These are phyloP conservation scores for Cornus florida DNA, from an alignment of 148 eudicot genomes.

Conservation along the genomic window DNA sequence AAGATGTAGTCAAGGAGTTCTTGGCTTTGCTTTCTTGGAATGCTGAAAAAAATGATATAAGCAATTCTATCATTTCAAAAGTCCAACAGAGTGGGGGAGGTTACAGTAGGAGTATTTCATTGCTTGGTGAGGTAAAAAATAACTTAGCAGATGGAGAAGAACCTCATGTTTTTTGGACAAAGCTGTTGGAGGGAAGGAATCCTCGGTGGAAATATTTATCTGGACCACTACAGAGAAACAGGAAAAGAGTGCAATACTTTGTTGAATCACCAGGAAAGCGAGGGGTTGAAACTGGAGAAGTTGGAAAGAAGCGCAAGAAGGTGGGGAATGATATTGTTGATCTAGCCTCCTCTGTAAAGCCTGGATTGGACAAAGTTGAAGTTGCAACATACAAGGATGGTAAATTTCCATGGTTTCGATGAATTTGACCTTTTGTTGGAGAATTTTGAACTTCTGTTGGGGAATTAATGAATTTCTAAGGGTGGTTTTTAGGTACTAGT, in stretches of 20 bases:
- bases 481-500: neutral
- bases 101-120: constrained; percentile 43
- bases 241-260: constrained; percentile 65
- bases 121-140: constrained; percentile 58
- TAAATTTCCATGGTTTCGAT: neutral
- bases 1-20: constrained; percentile 50
- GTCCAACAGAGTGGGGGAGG: constrained; percentile 45
- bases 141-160: constrained; percentile 42
- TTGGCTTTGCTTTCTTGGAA: constrained; percentile 31
- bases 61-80: constrained; percentile 38
- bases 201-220: constrained; percentile 70
- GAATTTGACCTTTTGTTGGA: neutral
- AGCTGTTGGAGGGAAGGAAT: constrained; percentile 57
- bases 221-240: constrained; percentile 51
- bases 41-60: constrained; percentile 21
- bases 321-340: constrained; percentile 19
- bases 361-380: constrained; percentile 17
- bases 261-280: constrained; percentile 22
- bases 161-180: constrained; percentile 63
- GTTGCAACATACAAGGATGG: constrained; percentile 20
- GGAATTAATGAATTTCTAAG: neutral
- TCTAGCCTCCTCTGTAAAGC: constrained; percentile 31
- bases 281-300: constrained; percentile 39
- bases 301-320: constrained; percentile 47
- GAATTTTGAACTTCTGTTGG: neutral